phyloP scores from a whole-genome alignment of 1,139 yeast species.

The Kluyveromyces sp. region DNA sequence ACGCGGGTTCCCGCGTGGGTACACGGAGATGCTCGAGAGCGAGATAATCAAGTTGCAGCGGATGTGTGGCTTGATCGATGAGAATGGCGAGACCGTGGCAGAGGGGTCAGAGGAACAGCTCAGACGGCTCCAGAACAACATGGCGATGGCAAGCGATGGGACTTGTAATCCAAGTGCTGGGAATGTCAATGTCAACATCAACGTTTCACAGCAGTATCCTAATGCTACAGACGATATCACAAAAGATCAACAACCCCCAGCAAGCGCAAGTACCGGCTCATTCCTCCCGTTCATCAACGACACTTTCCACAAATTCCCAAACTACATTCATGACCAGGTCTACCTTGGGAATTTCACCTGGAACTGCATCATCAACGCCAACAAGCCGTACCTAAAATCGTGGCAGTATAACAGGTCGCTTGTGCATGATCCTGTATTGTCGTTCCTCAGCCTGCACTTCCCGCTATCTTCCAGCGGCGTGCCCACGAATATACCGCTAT shows the following conservation, averaged over 20 bases:
- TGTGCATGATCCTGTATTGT: conserved; percentile 4
- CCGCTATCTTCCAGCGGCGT: conserved; percentile 4
- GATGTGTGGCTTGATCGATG: conserved; percentile 9
- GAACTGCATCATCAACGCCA: conserved; percentile 12
- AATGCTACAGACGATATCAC: not conserved
- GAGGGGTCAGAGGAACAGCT: conserved; percentile 4
- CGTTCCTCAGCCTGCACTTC: conserved; percentile 3
- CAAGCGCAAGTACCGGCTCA: not conserved
- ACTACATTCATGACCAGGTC: conserved; percentile 12
- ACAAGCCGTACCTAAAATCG: conserved; percentile 2
- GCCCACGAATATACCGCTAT: conserved; percentile 3
- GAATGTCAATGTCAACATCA: no score
- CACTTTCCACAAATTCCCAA: conserved; percentile 22
- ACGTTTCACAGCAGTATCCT: not conserved
- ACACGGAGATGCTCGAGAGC: conserved; percentile 64
- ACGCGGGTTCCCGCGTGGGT: conserved; percentile 68
- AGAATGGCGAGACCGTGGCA: conserved; percentile 1
- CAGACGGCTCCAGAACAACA: not conserved
- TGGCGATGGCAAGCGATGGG: not conserved
- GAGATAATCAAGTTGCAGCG: conserved; percentile 54
- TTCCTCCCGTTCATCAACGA: conserved; percentile 24
- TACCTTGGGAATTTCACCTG: conserved; percentile 24
- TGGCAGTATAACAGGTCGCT: conserved; percentile 1
- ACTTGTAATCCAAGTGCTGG: not conserved
- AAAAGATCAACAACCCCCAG: not conserved